Evolutionary conservation across 768 basidiomycete species (phyloP).

Genomic region (Mycena rosella): DNA sequence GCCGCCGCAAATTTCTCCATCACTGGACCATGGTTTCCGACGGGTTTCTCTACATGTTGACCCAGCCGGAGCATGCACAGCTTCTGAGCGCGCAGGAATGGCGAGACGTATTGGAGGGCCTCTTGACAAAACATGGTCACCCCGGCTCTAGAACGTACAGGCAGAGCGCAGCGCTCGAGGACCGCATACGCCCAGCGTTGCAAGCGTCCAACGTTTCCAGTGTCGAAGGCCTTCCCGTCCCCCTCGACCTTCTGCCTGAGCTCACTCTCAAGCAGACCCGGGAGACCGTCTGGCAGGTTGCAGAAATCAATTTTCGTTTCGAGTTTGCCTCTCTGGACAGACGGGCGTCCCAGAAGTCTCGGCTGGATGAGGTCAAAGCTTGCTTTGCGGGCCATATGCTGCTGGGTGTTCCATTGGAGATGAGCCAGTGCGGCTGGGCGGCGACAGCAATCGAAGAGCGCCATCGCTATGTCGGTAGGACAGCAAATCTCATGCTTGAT

Average conservation of each 20-base stretch:
- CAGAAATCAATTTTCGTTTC: slow-evolving; percentile 11
- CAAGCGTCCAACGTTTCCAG: background rate
- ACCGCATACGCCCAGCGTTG: background rate
- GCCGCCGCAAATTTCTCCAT: background rate
- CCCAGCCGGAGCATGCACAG: background rate
- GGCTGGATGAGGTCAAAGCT: background rate
- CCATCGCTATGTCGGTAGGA: background rate
- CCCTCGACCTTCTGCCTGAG: background rate
- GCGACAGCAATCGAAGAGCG: background rate
- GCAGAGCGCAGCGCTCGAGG: background rate
- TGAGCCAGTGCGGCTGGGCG: background rate
- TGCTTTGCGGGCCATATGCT: background rate
- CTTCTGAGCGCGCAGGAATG: slow-evolving; percentile 13
- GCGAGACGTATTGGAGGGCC: slow-evolving; percentile 1
- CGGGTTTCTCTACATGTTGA: background rate
- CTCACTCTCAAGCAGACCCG: background rate
- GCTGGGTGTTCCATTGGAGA: background rate
- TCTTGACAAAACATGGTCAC: background rate
- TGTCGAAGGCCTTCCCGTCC: background rate
- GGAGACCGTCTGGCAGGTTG: background rate
- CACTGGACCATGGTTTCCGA: background rate
- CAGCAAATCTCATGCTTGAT: background rate
- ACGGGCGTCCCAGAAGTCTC: background rate
- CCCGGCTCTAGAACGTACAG: background rate
- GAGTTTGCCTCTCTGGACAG: slow-evolving; percentile 2